A percentile compares a stretch with the other conserved stretches of the same genome.
These are phyloP conservation scores for Pseudogymnoascus sp. DNA, from an alignment of 2,329 filamentous ascomycete genomes.

Conservation along the genomic window DNA sequence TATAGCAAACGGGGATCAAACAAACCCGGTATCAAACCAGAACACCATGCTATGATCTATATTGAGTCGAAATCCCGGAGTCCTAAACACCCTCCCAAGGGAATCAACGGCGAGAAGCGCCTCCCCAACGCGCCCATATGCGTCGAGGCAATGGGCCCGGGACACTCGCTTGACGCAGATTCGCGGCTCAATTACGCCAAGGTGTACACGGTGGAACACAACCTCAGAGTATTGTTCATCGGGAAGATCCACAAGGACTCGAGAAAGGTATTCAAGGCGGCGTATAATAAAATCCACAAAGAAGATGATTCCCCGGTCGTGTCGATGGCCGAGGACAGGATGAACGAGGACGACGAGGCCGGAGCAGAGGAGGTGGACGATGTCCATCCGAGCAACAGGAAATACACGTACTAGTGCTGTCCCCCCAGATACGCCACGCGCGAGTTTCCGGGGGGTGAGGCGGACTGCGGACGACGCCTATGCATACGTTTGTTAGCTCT, in stretches of 20 bases:
- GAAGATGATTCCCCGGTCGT: background rate
- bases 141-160: background rate
- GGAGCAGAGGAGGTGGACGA: background rate
- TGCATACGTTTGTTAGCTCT: background rate
- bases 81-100: background rate
- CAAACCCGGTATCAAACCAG: constrained; percentile 20
- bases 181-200: constrained; percentile 25
- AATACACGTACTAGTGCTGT: background rate
- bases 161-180: constrained; percentile 11
- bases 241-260: constrained; percentile 16
- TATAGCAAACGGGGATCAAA: too few relatives aligned
- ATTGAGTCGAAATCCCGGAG: background rate
- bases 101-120: background rate
- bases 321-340: background rate
- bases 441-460: background rate
- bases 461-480: background rate
- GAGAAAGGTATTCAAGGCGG: background rate
- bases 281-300: background rate
- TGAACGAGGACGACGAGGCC: background rate
- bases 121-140: constrained; percentile 11
- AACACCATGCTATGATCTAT: constrained; percentile 19
- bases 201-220: constrained; percentile 26
- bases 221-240: constrained; percentile 21
- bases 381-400: background rate
- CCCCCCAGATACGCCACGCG: background rate